Conservation (phyloP, 1,139 yeast species). For the Pichia sp. region DNA sequence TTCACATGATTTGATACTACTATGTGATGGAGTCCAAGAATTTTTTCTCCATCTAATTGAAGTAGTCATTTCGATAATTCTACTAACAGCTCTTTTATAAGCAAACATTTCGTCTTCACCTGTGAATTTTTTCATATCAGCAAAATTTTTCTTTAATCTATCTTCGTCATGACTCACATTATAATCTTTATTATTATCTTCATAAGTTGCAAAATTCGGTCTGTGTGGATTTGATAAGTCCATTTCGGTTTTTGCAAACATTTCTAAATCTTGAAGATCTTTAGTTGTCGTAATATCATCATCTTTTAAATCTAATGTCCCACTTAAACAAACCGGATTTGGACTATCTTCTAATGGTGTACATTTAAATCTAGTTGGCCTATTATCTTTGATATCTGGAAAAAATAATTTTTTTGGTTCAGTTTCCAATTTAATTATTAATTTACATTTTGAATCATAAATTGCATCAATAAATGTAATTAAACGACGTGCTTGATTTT, state of each 20-base stretch:
- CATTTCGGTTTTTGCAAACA: constrained; percentile 58
- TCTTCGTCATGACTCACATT: constrained; percentile 15
- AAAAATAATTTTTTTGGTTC: constrained; percentile 51
- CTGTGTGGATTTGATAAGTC: constrained; percentile 60
- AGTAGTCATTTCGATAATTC: constrained; percentile 62
- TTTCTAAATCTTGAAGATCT: constrained; percentile 51
- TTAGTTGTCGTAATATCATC: background rate
- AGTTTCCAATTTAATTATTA: constrained; percentile 46
- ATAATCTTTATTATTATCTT: constrained; percentile 31
- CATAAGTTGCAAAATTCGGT: constrained; percentile 63
- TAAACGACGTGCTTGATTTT: constrained; percentile 63
- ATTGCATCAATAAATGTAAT: constrained; percentile 63
- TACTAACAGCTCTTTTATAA: constrained; percentile 61
- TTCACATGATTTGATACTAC: constrained; percentile 60
- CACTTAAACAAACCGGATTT: constrained; percentile 9
- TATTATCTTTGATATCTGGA: constrained; percentile 35
- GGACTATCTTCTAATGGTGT: constrained; percentile 20
- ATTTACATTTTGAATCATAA: constrained; percentile 60
- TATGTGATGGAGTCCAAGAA: constrained; percentile 53
- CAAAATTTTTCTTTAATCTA: constrained; percentile 33
- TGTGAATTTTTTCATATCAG: constrained; percentile 52
- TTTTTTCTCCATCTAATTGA: constrained; percentile 47
- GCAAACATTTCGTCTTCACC: constrained; percentile 80
- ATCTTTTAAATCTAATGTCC: background rate
- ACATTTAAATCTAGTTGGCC: constrained; percentile 15